Evolutionary conservation across 2,329 filamentous ascomycete genomes (phyloP), one percentile per base, ranked within the genome.

Genomic region (Chlorencoelia australis): DNA sequence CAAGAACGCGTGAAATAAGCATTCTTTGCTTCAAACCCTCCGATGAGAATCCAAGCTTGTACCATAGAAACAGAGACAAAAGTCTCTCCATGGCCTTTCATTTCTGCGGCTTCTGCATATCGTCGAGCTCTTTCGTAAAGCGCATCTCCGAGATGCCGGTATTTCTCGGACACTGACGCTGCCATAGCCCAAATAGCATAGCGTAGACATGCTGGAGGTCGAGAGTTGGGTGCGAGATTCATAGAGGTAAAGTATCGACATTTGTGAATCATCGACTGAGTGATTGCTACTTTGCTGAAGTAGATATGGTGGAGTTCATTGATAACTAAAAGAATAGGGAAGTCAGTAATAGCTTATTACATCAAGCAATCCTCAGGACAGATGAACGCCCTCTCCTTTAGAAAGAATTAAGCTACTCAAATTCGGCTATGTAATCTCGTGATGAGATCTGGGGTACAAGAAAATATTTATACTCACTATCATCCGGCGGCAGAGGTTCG

Each of bases 111-210:
- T 47, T 95, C 80, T 0, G 80, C 69, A 53, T 95, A 94, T 46
- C 88, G 87, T 19, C 88, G 73, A 4, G 87, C 75, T 27, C 86
- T 73, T 33, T 75, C 71, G 55, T 95, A 94, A 51, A 95, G 88
- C 31, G 88, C 70, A 6, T 82, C 78, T 42, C 86, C 76, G 25
- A 86, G 72, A 7, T 65, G 63, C 6, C 70, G 66, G 52, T 93
- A 93, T 52, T 85, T 85, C 26, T 82, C 71, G 20, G 79, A 74
- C 1, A 79, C 67, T 10, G 75, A 72, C 4, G 86, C 76, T 7
- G 84, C 84, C 49, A 84, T 65, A n/a, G 79, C 73, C 86, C 87
- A 94, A 56, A 95, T 84, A 16, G 79, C 80, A 58, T 95, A 95
- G 51, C 88, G 74, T 27, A 95, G 62, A 51, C 76, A 84, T 53